Evolutionary conservation across 2,329 filamentous ascomycete species (phyloP).

Genomic region (Coniochaeta prunicola): DNA sequence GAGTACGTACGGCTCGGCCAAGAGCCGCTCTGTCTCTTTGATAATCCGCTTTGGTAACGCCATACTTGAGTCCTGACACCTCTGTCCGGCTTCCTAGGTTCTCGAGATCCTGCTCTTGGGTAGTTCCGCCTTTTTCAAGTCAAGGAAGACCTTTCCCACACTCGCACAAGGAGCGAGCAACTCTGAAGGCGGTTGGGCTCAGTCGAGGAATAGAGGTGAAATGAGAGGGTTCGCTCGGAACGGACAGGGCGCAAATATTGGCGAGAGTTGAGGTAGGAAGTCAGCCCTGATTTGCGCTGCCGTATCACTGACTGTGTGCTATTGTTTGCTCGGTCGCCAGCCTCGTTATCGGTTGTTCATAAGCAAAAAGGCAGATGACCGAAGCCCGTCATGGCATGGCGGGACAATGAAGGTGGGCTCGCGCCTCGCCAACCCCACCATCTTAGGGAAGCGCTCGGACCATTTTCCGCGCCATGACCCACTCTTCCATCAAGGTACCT

Average conservation of each 20-base stretch:
- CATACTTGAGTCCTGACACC: conserved; percentile 32
- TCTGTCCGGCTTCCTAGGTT: neutral
- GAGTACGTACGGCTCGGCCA: conserved; percentile 79
- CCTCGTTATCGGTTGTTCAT: neutral
- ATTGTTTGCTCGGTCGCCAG: neutral
- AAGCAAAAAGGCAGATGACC: neutral
- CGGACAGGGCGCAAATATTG: neutral
- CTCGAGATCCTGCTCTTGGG: neutral
- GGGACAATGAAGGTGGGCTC: neutral
- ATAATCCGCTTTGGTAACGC: conserved; percentile 92
- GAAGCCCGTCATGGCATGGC: neutral
- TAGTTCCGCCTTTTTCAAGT: neutral
- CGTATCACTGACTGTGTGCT: neutral
- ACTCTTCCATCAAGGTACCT: neutral
- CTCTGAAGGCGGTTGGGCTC: neutral
- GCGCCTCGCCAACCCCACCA: neutral
- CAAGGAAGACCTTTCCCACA: neutral
- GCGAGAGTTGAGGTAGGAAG: neutral
- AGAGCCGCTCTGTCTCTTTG: conserved; percentile 96
- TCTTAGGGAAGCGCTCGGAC: neutral
- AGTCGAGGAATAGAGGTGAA: neutral
- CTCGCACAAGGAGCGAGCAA: neutral
- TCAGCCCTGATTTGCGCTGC: neutral
- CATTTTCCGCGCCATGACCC: neutral
- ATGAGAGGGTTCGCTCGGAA: neutral